Evolutionary conservation across 1,284 basidiomycete genomes (phyloP).

Genomic region (Porogramme epimiltina): DNA sequence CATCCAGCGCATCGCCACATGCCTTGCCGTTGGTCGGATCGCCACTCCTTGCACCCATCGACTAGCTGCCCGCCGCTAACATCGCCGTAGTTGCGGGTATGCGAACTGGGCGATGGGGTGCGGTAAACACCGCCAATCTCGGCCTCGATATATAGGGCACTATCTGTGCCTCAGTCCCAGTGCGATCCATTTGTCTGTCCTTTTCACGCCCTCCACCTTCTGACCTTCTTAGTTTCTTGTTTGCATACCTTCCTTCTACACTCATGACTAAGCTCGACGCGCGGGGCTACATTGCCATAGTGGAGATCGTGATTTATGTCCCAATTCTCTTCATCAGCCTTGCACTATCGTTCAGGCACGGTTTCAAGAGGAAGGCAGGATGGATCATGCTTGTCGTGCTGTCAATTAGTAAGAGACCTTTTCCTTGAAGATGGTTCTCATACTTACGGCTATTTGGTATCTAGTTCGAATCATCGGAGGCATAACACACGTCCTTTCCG

Average conservation of each 20-base stretch:
- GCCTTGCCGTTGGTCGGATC: too few species aligned
- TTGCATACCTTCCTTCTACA: neutral
- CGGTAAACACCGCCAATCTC: too few species aligned
- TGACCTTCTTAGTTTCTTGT: neutral
- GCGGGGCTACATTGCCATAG: constrained; percentile 19
- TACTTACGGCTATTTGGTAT: neutral
- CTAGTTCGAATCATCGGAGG: constrained; percentile 61
- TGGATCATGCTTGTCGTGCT: constrained; percentile 59
- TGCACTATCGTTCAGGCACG: constrained; percentile 50
- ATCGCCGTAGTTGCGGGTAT: too few species aligned
- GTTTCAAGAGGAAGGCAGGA: constrained; percentile 54
- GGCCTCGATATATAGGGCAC: too few species aligned
- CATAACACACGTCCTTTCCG: constrained; percentile 53
- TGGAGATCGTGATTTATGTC: constrained; percentile 42
- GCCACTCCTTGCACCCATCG: too few species aligned
- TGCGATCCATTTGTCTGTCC: neutral
- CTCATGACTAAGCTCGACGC: constrained; percentile 9
- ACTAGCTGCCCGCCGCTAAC: too few species aligned
- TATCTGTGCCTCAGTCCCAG: neutral
- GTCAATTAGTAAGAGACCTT: constrained; percentile 21
- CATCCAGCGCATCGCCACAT: too few species aligned
- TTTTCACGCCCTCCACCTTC: too few species aligned
- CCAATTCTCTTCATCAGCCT: constrained; percentile 49
- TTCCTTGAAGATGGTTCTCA: constrained; percentile 40
- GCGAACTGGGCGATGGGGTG: too few species aligned